Conservation (phyloP, 768 basidiomycete species). For the Amanita polypyramis region DNA sequence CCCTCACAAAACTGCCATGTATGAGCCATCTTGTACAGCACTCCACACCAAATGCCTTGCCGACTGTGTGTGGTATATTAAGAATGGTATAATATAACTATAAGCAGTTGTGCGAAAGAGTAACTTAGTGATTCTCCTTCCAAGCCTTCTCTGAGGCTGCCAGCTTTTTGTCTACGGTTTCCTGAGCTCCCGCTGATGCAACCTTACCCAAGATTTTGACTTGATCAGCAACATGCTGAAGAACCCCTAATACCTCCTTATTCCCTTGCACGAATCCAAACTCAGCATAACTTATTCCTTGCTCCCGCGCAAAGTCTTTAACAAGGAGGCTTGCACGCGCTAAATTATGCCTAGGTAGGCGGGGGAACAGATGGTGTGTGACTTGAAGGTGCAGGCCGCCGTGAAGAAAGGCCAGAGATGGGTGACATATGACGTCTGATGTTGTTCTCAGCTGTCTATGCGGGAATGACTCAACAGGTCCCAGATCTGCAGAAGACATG, state of each 20-base stretch:
- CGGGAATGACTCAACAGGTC: slow-evolving; percentile 84
- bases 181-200: slow-evolving; percentile 61
- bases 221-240: slow-evolving; percentile 82
- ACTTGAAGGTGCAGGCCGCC: slow-evolving; percentile 98
- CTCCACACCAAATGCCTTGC: slow-evolving; percentile 28
- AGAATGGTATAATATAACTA: not conserved
- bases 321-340: slow-evolving; percentile 73
- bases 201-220: slow-evolving; percentile 74
- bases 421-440: slow-evolving; percentile 84
- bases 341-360: slow-evolving; percentile 90
- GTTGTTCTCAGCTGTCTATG: slow-evolving; percentile 97
- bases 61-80: slow-evolving; percentile 10
- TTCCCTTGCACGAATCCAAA: slow-evolving; percentile 89
- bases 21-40: slow-evolving; percentile 19
- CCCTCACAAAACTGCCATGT: slow-evolving; percentile 26
- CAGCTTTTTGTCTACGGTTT: slow-evolving; percentile 37
- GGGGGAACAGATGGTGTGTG: slow-evolving; percentile 94
- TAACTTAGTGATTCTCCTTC: not conserved
- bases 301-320: slow-evolving; percentile 79
- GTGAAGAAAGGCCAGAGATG: slow-evolving; percentile 80
- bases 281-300: slow-evolving; percentile 80
- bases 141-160: slow-evolving; percentile 1
- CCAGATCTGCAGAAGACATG: slow-evolving; percentile 87
- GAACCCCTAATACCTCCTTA: slow-evolving; percentile 68
- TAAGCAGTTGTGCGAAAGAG: not conserved